Evolutionary conservation across 2,329 filamentous ascomycete genomes (phyloP), one percentile per base, ranked within the genome.

Genomic region (Plectosphaerella sp.): DNA sequence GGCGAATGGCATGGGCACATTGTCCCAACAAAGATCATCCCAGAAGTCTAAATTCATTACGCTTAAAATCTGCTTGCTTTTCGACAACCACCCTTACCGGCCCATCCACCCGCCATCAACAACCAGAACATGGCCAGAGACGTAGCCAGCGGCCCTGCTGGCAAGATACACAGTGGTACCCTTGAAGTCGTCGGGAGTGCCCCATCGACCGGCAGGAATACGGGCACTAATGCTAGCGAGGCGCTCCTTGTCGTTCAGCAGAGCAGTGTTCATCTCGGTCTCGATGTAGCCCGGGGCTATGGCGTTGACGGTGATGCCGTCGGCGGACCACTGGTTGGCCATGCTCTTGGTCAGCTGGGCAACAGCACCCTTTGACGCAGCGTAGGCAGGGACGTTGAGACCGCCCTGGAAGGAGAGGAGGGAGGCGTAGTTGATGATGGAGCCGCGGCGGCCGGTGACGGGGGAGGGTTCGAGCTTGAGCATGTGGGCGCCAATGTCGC

Each of bases 51-150:
- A 16, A 9, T 15, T 7, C 11, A 37, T 4, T 9, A 33, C 28
- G 28, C 28, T 33, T 22, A 22, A 16, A 14, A 5, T 24, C 22
- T 8, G 35, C 22, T 25, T 20, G 3, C 22, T 3, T 45, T 28
- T 15, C 25, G 22, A 33, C 35, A n/a, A 10, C n/a, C 14, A 12
- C n/a, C 20, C 22, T 22, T 35, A 95, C 75, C 90, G 77, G 2
- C 89, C 91, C 91, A 96, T 95, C 91, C 90, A 96, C 11, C 91
- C 91, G 8, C 91, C 91, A 69, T 96, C 92, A 46, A 96, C 89
- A 24, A 88, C 86, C 59, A 96, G 65, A 5, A 91, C 76, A 70
- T 96, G 89, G 0, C 91, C 91, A 59, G 81, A 90, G 37, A 96
- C 86, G 72, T 96, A 96, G 10, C 75, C 82, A 65, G 88, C 89